Conservation (phyloP, 768 basidiomycete genomes). For the Mycena leptocephala region DNA sequence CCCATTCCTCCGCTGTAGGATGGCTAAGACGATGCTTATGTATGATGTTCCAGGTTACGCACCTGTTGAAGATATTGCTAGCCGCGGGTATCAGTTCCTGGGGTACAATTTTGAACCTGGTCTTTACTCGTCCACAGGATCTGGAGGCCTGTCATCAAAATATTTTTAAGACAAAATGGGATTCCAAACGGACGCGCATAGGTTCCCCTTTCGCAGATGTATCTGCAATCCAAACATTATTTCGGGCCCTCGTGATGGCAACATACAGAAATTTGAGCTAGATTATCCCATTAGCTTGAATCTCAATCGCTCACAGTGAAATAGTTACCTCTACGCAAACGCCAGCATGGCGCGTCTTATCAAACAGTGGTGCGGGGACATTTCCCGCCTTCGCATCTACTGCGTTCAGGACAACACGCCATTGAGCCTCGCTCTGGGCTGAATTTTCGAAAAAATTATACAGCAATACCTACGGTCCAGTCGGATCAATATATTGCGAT, state of each 20-base stretch:
- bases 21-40: background rate
- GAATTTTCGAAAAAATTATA: slow-evolving; percentile 87
- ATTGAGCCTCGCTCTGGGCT: slow-evolving; percentile 62
- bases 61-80: slow-evolving; percentile 69
- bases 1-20: slow-evolving; percentile 54
- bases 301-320: background rate
- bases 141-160: slow-evolving; percentile 48
- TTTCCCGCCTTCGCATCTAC: slow-evolving; percentile 41
- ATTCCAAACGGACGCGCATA: slow-evolving; percentile 63
- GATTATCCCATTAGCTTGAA: background rate
- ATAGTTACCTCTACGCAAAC: slow-evolving; percentile 71
- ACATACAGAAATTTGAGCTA: slow-evolving; percentile 82
- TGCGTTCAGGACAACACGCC: slow-evolving; percentile 72
- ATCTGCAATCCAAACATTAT: slow-evolving; percentile 82
- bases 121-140: slow-evolving; percentile 64
- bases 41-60: slow-evolving; percentile 10
- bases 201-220: slow-evolving; percentile 69
- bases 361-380: slow-evolving; percentile 61
- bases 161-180: background rate
- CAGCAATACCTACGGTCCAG: slow-evolving; percentile 69
- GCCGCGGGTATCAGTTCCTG: slow-evolving; percentile 66
- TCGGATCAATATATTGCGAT: background rate
- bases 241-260: slow-evolving; percentile 79
- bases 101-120: slow-evolving; percentile 65
- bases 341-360: slow-evolving; percentile 65